These are phyloP conservation scores for Vitis amurensis DNA, from an alignment of 164 flowering plant genomes.

Conservation along the genomic window DNA sequence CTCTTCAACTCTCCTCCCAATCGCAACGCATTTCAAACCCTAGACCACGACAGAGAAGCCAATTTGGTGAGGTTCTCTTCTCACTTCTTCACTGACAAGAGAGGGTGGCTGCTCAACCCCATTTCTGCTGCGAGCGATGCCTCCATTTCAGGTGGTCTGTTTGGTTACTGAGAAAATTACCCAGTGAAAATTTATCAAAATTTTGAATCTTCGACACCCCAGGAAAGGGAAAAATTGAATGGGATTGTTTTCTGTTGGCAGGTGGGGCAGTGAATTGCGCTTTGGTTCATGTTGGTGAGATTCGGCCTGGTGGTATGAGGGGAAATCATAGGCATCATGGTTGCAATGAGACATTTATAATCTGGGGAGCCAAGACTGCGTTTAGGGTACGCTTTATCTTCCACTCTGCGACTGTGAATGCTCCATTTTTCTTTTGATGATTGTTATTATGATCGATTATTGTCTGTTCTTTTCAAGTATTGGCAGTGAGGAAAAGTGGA, in stretches of 20 bases:
- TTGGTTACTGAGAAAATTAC: too few relatives aligned
- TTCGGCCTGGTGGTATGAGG: constrained; percentile 71
- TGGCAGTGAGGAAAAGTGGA: too few relatives aligned
- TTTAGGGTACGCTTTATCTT: constrained; percentile 55
- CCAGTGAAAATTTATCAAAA: too few relatives aligned
- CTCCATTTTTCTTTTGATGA: neutral
- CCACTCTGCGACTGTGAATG: neutral
- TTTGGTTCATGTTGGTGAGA: constrained; percentile 79
- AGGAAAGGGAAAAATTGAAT: neutral
- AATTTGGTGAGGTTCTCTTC: constrained; percentile 60
- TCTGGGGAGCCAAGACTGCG: constrained; percentile 83
- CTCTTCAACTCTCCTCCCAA: neutral
- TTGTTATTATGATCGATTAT: neutral
- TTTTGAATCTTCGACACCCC: neutral
- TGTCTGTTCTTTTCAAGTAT: neutral
- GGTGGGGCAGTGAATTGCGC: constrained; percentile 74
- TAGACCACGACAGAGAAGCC: constrained; percentile 8
- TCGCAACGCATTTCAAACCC: neutral
- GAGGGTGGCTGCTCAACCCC: constrained; percentile 90
- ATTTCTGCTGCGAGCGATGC: constrained; percentile 47
- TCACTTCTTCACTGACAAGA: constrained; percentile 44
- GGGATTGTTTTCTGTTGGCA: constrained; percentile 16
- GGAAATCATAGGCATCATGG: constrained; percentile 87
- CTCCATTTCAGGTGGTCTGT: constrained; percentile 46
- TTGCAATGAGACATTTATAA: constrained; percentile 89